Evolutionary conservation across 106 monocot species (phyloP), one percentile per base, ranked within the genome.

Genomic region (Chionographis japonica): DNA sequence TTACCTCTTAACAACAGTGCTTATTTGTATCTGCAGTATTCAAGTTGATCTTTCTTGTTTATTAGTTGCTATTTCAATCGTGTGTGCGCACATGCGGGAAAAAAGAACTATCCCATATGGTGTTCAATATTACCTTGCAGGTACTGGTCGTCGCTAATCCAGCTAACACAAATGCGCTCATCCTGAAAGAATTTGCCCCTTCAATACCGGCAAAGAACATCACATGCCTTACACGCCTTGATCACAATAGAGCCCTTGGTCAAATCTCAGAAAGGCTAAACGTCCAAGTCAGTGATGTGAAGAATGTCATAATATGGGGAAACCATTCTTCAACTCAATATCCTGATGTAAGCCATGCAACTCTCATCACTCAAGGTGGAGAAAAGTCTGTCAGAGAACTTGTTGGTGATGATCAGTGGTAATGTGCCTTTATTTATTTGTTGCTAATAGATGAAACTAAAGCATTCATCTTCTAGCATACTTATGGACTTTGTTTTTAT

Each of bases 241-340:
- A 90, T 73, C 90, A 90, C 71, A 90, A 90, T 52, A 79, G 90
- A 70, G 86, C 90, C 37, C 75, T 90, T 41, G 90, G 72, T 11
- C 84, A 84, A 49, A 72, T 90, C 66, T 67, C 83, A 35, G 83
- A 86, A 60, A 68, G 83, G 61, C 40, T 90, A 50, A 72, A 73
- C 56, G 57, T 86, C 10, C 83, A 78, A 36, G 76, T 78, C 20
- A 69, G 75, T 67, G 74, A 86, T 64, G 86, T 90, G 38, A 90
- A 79, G 75, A 90, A 90, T 71, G 86, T 76, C 35, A 86, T 86
- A 14, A 81, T 90, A 14, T 90, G 90, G 90, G 90, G 90, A 39
- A 90, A 90, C 62, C 90, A 90, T 71, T 90, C 90, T 19, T 86
- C 86, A n/a, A 90, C 86, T 15, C 86, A 86, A 55, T 90, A 84